Percentiles rank a stretch among this genome's conserved stretches.
phyloP scores from a whole-genome alignment of 164 flowering plant species.

The Berberis vulgaris region DNA sequence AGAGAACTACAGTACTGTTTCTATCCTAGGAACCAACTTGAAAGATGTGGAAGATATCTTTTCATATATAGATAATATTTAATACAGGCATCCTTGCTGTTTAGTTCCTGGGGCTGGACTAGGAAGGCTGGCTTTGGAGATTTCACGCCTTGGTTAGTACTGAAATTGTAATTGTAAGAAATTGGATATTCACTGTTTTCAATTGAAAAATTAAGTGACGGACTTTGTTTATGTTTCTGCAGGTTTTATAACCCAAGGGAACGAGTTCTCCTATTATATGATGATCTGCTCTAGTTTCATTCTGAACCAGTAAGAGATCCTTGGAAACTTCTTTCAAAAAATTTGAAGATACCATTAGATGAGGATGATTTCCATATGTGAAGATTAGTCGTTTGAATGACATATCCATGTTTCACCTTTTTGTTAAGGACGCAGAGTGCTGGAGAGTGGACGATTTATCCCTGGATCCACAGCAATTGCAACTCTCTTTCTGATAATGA shows the following conservation, averaged over 20 bases:
- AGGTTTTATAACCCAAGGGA: constrained; percentile 95
- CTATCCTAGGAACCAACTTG: background rate
- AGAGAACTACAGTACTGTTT: background rate
- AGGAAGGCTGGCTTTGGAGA: constrained; percentile 91
- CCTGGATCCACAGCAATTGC: constrained; percentile 98
- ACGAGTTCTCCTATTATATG: constrained; percentile 99
- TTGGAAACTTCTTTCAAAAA: background rate
- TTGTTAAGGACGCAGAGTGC: constrained; percentile 41
- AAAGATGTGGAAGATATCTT: background rate
- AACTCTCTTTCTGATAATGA: constrained; percentile 86
- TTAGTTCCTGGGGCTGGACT: constrained; percentile 99
- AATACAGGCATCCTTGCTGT: constrained; percentile 73
- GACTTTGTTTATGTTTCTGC: constrained; percentile 14
- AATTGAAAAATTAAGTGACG: background rate
- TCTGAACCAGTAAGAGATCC: constrained; percentile 70
- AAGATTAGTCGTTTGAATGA: background rate
- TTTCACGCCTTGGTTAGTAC: constrained; percentile 72
- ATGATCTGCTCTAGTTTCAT: constrained; percentile 99
- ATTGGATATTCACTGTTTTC: background rate
- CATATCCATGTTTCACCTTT: background rate
- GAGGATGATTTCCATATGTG: background rate
- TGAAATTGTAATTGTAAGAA: background rate
- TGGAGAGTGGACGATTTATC: constrained; percentile 90
- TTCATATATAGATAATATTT: background rate
- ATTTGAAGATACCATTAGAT: background rate